Base-by-base conservation (phyloP, 2,329 filamentous ascomycete species). In the Mycosphaerella sp. region DNA sequence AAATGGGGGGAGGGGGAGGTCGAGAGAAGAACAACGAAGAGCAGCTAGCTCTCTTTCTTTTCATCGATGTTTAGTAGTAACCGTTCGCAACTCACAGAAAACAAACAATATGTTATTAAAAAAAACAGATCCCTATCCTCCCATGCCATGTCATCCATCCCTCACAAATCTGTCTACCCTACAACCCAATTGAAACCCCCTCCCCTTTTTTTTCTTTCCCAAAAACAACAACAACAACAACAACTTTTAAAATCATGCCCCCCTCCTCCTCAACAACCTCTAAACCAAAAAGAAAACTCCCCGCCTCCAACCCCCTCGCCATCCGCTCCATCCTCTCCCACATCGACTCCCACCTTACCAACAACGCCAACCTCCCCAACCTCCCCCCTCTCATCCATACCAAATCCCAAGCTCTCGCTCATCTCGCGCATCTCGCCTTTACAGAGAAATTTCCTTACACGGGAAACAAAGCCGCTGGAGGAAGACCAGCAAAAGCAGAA, bases 71-170 rank as follows among this genome's bases (percentile, higher is more conserved):
- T 17, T 17, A 17, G 1, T 17, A 50, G 12, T 21, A 43, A 14
- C 31, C 14, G 14, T 42, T 21, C 40, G 11, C 6, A 26, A 26
- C 26, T 10, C n/a, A 26, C 1, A 3, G 26, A 29, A 29, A 2
- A 43, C 48, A 50, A 50, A 50, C 48, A 50, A 17, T 17, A 17
- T 50, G 48, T 44, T 39, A 17, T 17, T 50, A 14, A 50, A n/a
- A 50, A n/a, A 50, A 23, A 48, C 26, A 39, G 8, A 39, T 14
- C 36, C 2, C 21, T 1, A 26, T 21, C 23, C 12, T 43, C 39
- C 26, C 32, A 26, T n/a, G 14, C 12, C 42, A 26, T 26, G 4
- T 6, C 26, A 26, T 26, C 26, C 6, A 26, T 26, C 26, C 26
- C 6, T 6, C 26, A 26, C 14, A 17, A 6, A 26, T 2, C 26